phyloP scores from a whole-genome alignment of 768 basidiomycete genomes.

The Tulasnella calospora region DNA sequence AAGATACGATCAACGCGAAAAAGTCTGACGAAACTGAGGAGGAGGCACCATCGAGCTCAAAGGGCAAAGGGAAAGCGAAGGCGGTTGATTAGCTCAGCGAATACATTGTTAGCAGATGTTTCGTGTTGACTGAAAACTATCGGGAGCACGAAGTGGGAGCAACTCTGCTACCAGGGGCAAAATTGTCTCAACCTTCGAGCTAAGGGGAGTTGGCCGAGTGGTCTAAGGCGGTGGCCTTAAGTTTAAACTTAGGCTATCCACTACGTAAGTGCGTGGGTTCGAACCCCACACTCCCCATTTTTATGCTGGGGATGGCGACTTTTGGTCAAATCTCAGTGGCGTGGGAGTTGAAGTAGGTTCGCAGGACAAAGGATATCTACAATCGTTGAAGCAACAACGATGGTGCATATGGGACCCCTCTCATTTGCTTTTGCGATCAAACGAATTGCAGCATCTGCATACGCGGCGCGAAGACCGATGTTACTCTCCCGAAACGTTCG shows the following conservation, averaged over 20 bases:
- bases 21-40: conserved; percentile 4
- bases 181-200: neutral
- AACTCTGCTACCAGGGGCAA: neutral
- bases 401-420: too few relatives aligned
- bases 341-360: too few relatives aligned
- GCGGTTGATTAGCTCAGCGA: conserved; percentile 1
- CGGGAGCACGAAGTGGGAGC: neutral
- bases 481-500: too few relatives aligned
- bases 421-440: too few relatives aligned
- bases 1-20: conserved; percentile 33
- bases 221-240: conserved; percentile 27
- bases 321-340: too few relatives aligned
- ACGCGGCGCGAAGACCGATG: too few relatives aligned
- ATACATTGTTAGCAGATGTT: neutral
- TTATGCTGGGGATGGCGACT: neutral
- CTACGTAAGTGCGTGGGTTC: conserved; percentile 23
- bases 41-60: neutral
- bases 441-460: too few relatives aligned
- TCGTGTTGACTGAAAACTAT: neutral
- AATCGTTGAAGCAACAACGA: too few relatives aligned
- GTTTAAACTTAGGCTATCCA: conserved; percentile 19
- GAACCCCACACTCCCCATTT: conserved; percentile 23
- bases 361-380: too few relatives aligned
- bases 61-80: conserved; percentile 25
- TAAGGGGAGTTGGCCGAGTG: conserved; percentile 25